Percentiles rank a stretch among this genome's conserved stretches.
Evolutionary conservation across 345 rosid genomes (phyloP).

Genomic region (Pistacia vera): DNA sequence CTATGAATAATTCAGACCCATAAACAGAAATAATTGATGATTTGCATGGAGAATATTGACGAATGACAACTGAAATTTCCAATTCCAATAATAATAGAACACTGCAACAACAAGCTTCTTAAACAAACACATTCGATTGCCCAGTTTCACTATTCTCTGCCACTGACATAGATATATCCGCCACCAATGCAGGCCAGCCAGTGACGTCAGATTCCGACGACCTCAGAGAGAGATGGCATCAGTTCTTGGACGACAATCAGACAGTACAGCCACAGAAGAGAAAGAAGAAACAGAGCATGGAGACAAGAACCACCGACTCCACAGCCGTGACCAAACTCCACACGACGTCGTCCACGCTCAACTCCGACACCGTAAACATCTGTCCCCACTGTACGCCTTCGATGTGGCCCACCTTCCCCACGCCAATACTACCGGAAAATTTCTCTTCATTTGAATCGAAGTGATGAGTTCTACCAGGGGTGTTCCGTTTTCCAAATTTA

Average conservation of each 20-base stretch:
- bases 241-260: slow-evolving; percentile 9
- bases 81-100: no score
- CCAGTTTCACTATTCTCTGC: no score
- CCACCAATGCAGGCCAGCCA: neutral
- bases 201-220: neutral
- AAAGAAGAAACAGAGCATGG: slow-evolving; percentile 87
- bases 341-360: slow-evolving; percentile 59
- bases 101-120: no score
- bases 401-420: slow-evolving; percentile 27
- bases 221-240: no score
- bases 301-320: slow-evolving; percentile 85
- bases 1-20: no score
- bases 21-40: no score
- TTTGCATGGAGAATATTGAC: no score
- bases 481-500: no score
- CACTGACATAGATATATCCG: slow-evolving; percentile 1
- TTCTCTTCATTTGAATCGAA: no score
- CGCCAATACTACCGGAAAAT: slow-evolving; percentile 24
- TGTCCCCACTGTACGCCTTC: slow-evolving; percentile 32
- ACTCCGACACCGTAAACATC: neutral
- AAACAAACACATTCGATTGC: no score
- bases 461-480: no score
- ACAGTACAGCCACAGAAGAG: slow-evolving; percentile 88
- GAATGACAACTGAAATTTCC: no score
- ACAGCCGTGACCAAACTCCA: slow-evolving; percentile 76